These are phyloP conservation scores for Echeveria elegans DNA, from an alignment of 164 flowering plant genomes.

Conservation along the genomic window DNA sequence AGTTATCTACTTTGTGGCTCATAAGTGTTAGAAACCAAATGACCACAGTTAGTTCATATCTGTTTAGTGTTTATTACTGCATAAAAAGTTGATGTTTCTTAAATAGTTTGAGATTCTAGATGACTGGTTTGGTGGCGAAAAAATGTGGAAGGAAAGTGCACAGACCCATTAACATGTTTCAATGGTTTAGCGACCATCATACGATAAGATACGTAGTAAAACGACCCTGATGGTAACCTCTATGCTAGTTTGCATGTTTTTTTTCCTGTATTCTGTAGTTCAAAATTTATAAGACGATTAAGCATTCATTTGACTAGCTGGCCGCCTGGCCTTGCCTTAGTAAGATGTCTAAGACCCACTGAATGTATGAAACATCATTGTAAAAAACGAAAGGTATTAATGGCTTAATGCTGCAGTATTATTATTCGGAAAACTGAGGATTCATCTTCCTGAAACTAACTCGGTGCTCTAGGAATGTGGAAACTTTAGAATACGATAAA, in stretches of 20 bases:
- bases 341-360: not conserved
- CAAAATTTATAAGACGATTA: not conserved
- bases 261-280: not conserved
- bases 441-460: not conserved
- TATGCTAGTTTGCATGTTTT: not conserved
- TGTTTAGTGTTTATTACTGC: not conserved
- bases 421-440: not conserved
- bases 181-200: not conserved
- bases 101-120: not conserved
- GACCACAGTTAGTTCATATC: not conserved
- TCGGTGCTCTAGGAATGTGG: not conserved
- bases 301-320: not conserved
- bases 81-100: not conserved
- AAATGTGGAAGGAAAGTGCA: not conserved
- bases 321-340: not conserved
- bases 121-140: not conserved
- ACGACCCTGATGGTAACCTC: not conserved
- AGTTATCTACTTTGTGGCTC: not conserved
- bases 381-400: too few species aligned
- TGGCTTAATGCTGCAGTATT: not conserved
- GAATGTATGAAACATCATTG: not conserved
- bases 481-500: conserved; percentile 2
- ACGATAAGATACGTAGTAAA: not conserved
- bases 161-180: not conserved
- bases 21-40: not conserved